A percentile compares a stretch with the other conserved stretches of the same genome.
These are phyloP conservation scores for Massarina eburnea DNA, from an alignment of 2,329 filamentous ascomycete species.

Conservation along the genomic window DNA sequence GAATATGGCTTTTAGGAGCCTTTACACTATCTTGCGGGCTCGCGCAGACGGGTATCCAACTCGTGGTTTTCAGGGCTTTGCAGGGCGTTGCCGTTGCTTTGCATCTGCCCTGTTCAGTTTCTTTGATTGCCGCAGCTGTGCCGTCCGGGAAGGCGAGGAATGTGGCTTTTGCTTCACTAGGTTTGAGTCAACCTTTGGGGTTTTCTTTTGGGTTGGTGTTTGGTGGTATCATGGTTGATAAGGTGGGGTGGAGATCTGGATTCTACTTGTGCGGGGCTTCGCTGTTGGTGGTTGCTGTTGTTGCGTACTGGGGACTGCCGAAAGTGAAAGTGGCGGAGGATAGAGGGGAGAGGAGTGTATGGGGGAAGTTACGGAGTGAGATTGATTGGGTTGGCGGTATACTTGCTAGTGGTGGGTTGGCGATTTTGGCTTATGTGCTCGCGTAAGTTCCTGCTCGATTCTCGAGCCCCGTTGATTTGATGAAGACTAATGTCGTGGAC, in stretches of 20 bases:
- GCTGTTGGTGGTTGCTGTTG: constrained; percentile 38
- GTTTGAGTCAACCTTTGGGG: constrained; percentile 51
- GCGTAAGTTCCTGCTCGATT: constrained; percentile 18
- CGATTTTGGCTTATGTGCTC: constrained; percentile 26
- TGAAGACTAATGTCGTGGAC: constrained; percentile 7
- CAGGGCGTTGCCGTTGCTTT: constrained; percentile 52
- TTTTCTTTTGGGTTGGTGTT: constrained; percentile 56
- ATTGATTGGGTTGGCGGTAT: constrained; percentile 34
- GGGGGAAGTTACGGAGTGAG: constrained; percentile 19
- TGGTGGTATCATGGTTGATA: constrained; percentile 43
- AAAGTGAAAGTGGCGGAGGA: constrained; percentile 14
- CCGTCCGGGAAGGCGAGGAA: constrained; percentile 28
- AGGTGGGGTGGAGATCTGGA: constrained; percentile 22
- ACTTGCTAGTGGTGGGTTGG: constrained; percentile 26
- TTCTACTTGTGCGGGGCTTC: constrained; percentile 46
- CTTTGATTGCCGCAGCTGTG: constrained; percentile 44
- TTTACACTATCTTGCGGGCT: constrained; percentile 52
- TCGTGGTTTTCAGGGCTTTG: constrained; percentile 48
- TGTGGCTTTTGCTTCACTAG: constrained; percentile 44
- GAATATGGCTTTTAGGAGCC: constrained; percentile 43
- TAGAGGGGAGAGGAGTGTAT: not conserved
- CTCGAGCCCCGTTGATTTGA: not conserved
- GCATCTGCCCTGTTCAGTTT: constrained; percentile 51
- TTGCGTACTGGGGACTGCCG: constrained; percentile 32
- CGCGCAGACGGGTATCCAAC: constrained; percentile 46